Evolutionary conservation across 257 asterid species (phyloP), one percentile per base, ranked within the genome.

Genomic region (Jacaranda mimosifolia): DNA sequence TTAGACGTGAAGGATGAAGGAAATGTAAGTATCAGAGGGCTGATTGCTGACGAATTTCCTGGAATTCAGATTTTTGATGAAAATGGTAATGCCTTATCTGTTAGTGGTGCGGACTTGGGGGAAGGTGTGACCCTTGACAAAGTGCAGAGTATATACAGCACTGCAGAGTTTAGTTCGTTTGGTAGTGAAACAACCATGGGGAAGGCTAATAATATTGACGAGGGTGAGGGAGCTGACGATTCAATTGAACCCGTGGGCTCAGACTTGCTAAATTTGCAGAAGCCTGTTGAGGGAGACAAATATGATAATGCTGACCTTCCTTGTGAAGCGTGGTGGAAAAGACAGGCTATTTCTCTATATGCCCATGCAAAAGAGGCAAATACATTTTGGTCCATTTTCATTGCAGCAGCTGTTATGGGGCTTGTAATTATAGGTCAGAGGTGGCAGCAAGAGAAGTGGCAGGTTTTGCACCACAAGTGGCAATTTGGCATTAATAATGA

Each of bases 271-370:
- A 62, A 73, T 74, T 68, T 65, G 51, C 76, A 71, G 60, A 77
- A 85, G 77, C 40, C 71, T 53, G 81, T 55, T 19, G 87, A 86
- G 17, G 85, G 81, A 70, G 84, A 83, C 45, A 79, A 76, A 14
- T 58, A 71, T 75, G 92, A 82, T 73, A 85, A 68, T 9, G 72
- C 78, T 59, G 80, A 81, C 72, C 89, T 86, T 79, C 97, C 97
- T 58, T 91, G 91, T 80, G 90, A 85, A 80, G 94, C 92, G 74
- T 91, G 97, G 97, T 91, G 97, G 97, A 91, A 87, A 82, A 88
- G 90, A 70, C 80, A 63, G 49, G 89, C 87, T 62, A 60, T 83
- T 76, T 81, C 97, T 75, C 32, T 91, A 36, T 86, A 87, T 75
- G 66, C 81, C 58, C 91, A 84, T 78, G 95, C 95, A 17, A 91